Evolutionary conservation across 371 early-diverging fungal species (phyloP), one percentile per base, ranked within the genome.

Genomic region (Circinella umbellata): DNA sequence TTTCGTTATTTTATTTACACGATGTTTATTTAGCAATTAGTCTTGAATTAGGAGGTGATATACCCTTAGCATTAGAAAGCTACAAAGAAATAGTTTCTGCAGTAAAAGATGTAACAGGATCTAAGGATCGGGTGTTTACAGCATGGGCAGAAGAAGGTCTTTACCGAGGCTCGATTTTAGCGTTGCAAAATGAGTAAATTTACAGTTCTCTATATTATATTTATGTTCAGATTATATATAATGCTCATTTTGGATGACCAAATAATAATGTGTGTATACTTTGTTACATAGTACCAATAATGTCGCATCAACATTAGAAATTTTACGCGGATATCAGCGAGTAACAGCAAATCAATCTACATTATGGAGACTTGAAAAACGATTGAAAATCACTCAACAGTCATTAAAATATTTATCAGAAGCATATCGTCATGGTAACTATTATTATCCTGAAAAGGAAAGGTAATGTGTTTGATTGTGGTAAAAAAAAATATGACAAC

Each of bases 101-200:
- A 34, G 66, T 89, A 15, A 71, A 73, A 14, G 75, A 81, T 59
- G 67, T 77, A 39, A 67, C 84, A 49, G 60, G 63, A 37, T 77
- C 76, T 36, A 77, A 75, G 67, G 66, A 79, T 35, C 85, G 81
- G 20, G 85, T 89, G 64, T 73, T 89, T 63, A 71, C 78, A 15
- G 83, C 88, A 60, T 92, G 93, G 92, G 75, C 87, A 10, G 92
- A 93, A 66, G 86, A 88, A 63, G 89, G 91, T 9, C 77, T 93
- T 61, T 93, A 92, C 69, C 85, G 91, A 46, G 87, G 85, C 0
- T 76, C 87, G 1, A 71, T 92, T 57, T 63, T 90, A 47, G 81
- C 87, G 48, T 67, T 90, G 68, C 74, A 81, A 42, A 72, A 82
- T 35, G 76, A 80, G 88, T 87, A 87, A 76, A 11, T 42, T 3